Percentiles rank a stretch among this genome's conserved stretches.
These are phyloP conservation scores for Usnea hakonensis DNA, from an alignment of 495 filamentous ascomycete species.

Conservation along the genomic window DNA sequence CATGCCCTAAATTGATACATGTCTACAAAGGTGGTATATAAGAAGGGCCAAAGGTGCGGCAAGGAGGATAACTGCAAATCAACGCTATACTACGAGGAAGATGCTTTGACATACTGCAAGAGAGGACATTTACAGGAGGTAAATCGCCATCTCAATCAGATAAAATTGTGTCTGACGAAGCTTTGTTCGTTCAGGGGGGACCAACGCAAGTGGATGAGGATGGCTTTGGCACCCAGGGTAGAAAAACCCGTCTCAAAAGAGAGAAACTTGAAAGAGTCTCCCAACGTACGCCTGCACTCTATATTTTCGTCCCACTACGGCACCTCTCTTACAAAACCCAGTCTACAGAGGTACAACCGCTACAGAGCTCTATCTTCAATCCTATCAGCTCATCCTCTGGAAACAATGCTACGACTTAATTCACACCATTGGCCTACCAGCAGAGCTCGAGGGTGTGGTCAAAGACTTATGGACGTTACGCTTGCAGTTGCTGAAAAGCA, in stretches of 20 bases:
- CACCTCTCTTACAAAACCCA: slow-evolving; percentile 25
- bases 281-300: slow-evolving; percentile 35
- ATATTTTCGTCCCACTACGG: background rate
- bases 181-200: slow-evolving; percentile 28
- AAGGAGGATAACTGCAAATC: slow-evolving; percentile 55
- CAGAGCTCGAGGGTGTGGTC: slow-evolving; percentile 55
- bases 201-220: slow-evolving; percentile 55
- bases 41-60: slow-evolving; percentile 50
- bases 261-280: slow-evolving; percentile 43
- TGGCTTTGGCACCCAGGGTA: slow-evolving; percentile 59
- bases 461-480: slow-evolving; percentile 65
- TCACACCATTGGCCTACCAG: slow-evolving; percentile 51
- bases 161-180: background rate
- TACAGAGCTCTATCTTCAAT: slow-evolving; percentile 70
- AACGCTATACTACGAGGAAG: slow-evolving; percentile 52
- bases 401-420: slow-evolving; percentile 63
- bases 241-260: slow-evolving; percentile 47
- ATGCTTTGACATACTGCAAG: slow-evolving; percentile 58
- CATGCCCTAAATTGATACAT: slow-evolving; percentile 6
- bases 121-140: slow-evolving; percentile 59
- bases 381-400: slow-evolving; percentile 74
- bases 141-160: background rate
- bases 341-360: slow-evolving; percentile 56
- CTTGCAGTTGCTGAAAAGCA: slow-evolving; percentile 42
- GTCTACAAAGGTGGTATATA: slow-evolving; percentile 41